phyloP scores from a whole-genome alignment of 176 grass and related monocot species.

The Juncus inflexus region DNA sequence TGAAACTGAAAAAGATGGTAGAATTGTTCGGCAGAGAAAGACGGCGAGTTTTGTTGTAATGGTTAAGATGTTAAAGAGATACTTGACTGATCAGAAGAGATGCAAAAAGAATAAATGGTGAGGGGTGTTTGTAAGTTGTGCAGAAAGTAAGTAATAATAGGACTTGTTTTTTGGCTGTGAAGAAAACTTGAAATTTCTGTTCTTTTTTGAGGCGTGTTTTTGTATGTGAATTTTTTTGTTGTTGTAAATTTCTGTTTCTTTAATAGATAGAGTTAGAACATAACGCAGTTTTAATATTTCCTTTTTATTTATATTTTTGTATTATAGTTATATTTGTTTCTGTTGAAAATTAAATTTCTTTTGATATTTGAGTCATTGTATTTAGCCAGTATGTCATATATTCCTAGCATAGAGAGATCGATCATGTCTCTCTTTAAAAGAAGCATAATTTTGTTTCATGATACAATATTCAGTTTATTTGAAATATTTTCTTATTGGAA shows the following conservation, averaged over 20 bases:
- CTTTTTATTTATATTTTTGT: no score
- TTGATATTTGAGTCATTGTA: no score
- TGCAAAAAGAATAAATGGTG: constrained; percentile 22
- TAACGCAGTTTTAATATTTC: no score
- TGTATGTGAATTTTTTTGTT: background rate
- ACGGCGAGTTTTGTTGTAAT: constrained; percentile 5
- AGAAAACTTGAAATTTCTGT: constrained; percentile 17
- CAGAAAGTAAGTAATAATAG: background rate
- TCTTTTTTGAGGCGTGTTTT: constrained; percentile 19
- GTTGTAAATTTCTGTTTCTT: background rate
- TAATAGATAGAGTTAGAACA: no score
- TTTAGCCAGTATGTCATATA: no score
- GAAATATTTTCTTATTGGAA: no score
- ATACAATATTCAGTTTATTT: no score
- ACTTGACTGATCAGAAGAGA: constrained; percentile 13
- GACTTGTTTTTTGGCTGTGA: constrained; percentile 3
- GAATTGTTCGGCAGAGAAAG: constrained; percentile 20
- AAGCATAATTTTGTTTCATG: no score
- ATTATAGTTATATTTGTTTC: no score
- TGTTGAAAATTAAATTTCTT: no score
- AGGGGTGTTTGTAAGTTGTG: constrained; percentile 11
- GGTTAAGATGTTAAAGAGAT: constrained; percentile 27
- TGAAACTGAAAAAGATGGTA: constrained; percentile 11
- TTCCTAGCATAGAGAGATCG: no score
- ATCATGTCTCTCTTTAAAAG: no score